Conservation (phyloP, 495 filamentous ascomycete species). For the Penicillium arizonense region DNA sequence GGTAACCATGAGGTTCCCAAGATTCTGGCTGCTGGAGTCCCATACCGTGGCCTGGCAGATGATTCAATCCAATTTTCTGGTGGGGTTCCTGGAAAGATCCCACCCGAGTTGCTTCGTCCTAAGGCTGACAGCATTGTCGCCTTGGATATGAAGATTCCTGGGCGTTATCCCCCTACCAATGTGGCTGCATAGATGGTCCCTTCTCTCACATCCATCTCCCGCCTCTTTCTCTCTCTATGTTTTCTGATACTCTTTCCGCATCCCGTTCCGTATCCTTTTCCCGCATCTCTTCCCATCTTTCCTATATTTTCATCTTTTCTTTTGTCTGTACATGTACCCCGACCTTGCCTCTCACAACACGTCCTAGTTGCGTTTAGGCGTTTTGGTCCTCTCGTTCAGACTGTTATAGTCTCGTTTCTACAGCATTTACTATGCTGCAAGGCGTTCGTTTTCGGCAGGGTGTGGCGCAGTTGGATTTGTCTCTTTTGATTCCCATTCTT, state of each 20-base stretch:
- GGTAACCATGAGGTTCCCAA: constrained; percentile 13
- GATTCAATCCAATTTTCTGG: not conserved
- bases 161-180: constrained; percentile 35
- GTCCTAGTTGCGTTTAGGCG: constrained; percentile 3
- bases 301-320: not conserved
- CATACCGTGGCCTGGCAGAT: not conserved
- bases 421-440: constrained; percentile 7
- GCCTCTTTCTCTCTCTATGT: not conserved
- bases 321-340: constrained; percentile 9
- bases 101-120: constrained; percentile 15
- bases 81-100: not conserved
- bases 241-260: not conserved
- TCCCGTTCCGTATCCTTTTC: not conserved
- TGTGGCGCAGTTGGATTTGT: constrained; percentile 3
- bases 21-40: not conserved
- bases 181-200: constrained; percentile 23
- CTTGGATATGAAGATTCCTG: constrained; percentile 40
- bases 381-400: constrained; percentile 11
- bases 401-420: not conserved
- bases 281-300: not conserved
- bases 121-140: constrained; percentile 31
- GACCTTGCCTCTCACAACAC: constrained; percentile 1
- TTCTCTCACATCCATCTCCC: not conserved
- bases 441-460: constrained; percentile 10
- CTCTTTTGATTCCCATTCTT: constrained; percentile 8